A percentile compares a stretch with the other conserved stretches of the same genome.
These are phyloP conservation scores for Metschnikowia henanensis DNA, from an alignment of 805 yeast genomes.

Conservation along the genomic window DNA sequence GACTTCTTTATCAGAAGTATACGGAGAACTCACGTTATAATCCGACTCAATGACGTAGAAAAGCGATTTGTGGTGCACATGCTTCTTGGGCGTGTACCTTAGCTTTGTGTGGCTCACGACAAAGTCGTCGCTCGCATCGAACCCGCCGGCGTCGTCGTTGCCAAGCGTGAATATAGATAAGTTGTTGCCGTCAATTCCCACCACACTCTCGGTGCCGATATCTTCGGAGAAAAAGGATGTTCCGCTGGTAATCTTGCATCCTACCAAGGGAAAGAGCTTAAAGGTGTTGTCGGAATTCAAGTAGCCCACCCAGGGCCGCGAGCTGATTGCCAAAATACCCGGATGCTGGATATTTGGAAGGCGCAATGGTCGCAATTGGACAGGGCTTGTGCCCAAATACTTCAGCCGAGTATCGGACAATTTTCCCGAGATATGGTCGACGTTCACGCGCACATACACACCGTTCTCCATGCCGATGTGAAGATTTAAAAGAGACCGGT, in stretches of 20 bases:
- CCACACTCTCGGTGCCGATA: constrained; percentile 55
- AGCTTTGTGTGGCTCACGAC: constrained; percentile 38
- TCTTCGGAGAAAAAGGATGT: constrained; percentile 64
- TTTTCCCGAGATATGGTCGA: constrained; percentile 59
- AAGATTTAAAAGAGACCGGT: constrained; percentile 33
- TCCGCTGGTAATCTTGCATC: constrained; percentile 44
- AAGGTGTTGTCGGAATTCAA: constrained; percentile 31
- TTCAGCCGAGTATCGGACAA: constrained; percentile 63
- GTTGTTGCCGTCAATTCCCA: constrained; percentile 55
- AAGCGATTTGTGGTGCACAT: constrained; percentile 25
- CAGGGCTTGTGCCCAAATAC: constrained; percentile 71
- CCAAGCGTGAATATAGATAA: constrained; percentile 59
- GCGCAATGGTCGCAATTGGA: constrained; percentile 44
- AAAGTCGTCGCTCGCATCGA: constrained; percentile 29
- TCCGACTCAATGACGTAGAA: constrained; percentile 47
- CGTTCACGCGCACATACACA: constrained; percentile 61
- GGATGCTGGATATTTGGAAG: constrained; percentile 23
- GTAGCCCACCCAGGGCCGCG: constrained; percentile 57
- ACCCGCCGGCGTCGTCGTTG: constrained; percentile 25
- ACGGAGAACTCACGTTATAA: constrained; percentile 33
- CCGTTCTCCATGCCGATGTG: constrained; percentile 89
- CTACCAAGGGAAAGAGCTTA: constrained; percentile 48
- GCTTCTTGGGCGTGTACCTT: constrained; percentile 50
- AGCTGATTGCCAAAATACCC: constrained; percentile 49
- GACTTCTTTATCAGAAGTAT: constrained; percentile 17